Conservation (phyloP, 176 grass and related monocot species). For the Thalia dealbata region DNA sequence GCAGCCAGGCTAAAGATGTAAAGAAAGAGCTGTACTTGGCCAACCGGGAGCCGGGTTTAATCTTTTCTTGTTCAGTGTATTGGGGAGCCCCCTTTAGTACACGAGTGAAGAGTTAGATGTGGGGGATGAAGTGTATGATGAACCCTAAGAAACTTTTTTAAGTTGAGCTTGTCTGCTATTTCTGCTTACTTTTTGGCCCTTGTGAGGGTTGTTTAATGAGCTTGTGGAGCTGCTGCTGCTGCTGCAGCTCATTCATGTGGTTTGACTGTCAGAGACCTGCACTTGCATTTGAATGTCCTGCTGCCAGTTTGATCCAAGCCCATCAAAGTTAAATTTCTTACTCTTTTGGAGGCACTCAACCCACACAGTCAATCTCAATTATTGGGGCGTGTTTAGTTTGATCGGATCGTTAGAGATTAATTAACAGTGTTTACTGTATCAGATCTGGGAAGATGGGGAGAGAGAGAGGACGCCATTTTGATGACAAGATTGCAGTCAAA, state of each 20-base stretch:
- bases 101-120: neutral
- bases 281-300: neutral
- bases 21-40: too few species aligned
- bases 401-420: neutral
- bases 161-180: neutral
- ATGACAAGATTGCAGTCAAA: neutral
- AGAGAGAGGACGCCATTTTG: neutral
- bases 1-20: too few species aligned
- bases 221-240: neutral
- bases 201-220: neutral
- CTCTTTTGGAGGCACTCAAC: too few species aligned
- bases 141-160: neutral
- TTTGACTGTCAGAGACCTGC: neutral
- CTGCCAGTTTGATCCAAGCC: neutral
- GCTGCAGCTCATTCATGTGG: conserved; percentile 4
- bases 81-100: neutral
- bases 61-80: too few species aligned
- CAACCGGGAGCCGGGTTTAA: too few species aligned
- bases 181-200: neutral
- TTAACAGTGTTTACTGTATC: too few species aligned
- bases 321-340: neutral
- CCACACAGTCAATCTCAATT: too few species aligned
- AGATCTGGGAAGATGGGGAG: neutral
- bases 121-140: neutral
- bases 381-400: neutral